Base-by-base conservation (phyloP, 108 stramenopile genomes). In the Cyclotella choctawhatcheeana region DNA sequence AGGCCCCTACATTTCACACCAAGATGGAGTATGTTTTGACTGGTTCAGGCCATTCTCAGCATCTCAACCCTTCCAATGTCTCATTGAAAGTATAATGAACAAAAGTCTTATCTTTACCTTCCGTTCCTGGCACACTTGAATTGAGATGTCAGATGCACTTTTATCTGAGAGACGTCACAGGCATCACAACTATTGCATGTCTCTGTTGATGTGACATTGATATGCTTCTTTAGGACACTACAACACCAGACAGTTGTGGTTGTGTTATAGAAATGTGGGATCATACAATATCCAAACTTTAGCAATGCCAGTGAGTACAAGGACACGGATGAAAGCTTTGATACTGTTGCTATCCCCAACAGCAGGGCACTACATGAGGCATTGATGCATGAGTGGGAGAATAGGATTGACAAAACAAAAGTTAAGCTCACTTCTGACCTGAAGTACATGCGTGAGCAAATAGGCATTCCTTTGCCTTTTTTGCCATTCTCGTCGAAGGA, bases 241-340 rank as follows among this genome's bases (percentile, higher is more conserved):
- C 24, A 59, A 74, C 44, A 69, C 67, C 17, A 47, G 43, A 44
- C 69, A 30, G 73, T 74, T 62, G 69, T 45, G 12, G 34, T 80
- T 13, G 66, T 69, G 14, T 17, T 37, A 30, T 4, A 69, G 0
- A 74, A 74, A 32, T 58, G 62, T 47, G 61, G 53, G 3, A 31
- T 12, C 12, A 16, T 35, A 25, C 17, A 74, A 18, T 80, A 74
- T 56, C 73, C 73, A 22, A 32, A 61, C 14, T 74, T 66, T 67
- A 48, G n/a, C 27, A 80, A 74, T 69, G 67, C 79, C 2, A 80
- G 79, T 35, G 67, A 74, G 16, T 79, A 64, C 33, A 64, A 47
- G 35, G 21, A 20, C 13, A 74, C 78, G 2, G 29, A 61, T 27
- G 78, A 79, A 30, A 62, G 59, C 43, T 73, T 73, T 45, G 72